These are phyloP conservation scores for Ustilago loliicola DNA, from an alignment of 1,284 basidiomycete species.

Conservation along the genomic window DNA sequence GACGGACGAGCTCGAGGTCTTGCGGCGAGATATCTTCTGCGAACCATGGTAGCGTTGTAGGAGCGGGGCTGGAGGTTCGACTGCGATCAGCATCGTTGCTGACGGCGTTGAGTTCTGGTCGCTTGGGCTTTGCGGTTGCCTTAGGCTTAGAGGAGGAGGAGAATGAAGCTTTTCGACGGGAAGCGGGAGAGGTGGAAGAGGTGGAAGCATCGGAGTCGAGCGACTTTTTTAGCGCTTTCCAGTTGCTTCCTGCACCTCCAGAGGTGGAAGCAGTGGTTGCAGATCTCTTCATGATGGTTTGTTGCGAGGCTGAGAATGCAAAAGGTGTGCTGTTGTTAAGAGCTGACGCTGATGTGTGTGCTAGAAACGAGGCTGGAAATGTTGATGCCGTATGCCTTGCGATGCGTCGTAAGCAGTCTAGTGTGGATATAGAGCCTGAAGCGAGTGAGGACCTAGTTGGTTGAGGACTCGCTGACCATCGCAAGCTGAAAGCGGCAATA, in stretches of 20 bases:
- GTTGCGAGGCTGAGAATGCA: background rate
- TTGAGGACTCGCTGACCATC: constrained; percentile 15
- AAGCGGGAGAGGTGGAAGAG: constrained; percentile 11
- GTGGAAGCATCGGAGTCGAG: constrained; percentile 33
- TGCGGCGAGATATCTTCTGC: constrained; percentile 65
- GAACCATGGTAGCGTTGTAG: constrained; percentile 59
- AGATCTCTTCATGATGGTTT: constrained; percentile 29
- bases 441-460: background rate
- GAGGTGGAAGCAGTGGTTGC: constrained; percentile 3
- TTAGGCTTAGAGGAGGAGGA: background rate
- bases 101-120: background rate
- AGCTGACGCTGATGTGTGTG: background rate
- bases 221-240: constrained; percentile 61
- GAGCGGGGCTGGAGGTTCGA: constrained; percentile 30
- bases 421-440: background rate
- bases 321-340: background rate
- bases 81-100: constrained; percentile 12
- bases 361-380: background rate
- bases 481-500: constrained; percentile 9
- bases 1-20: constrained; percentile 59
- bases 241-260: constrained; percentile 60
- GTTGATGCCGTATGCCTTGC: background rate
- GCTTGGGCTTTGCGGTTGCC: constrained; percentile 18
- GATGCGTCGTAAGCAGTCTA: background rate
- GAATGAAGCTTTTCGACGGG: constrained; percentile 10